Conservation (phyloP, 345 rosid species). For the Trapa incisa region DNA sequence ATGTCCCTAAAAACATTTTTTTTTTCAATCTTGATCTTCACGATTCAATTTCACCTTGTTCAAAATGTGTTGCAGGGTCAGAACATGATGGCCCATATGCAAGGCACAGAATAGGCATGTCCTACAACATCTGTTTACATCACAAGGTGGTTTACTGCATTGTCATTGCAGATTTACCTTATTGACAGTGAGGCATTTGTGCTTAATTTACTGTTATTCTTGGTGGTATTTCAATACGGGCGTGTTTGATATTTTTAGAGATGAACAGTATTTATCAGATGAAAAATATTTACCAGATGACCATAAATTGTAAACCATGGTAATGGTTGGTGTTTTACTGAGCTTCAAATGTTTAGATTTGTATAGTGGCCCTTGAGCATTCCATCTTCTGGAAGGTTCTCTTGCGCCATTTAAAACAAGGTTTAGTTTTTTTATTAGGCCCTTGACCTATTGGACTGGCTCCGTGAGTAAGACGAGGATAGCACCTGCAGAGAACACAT, state of each 20-base stretch:
- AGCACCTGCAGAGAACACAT: slow-evolving; percentile 36
- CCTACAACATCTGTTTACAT: background rate
- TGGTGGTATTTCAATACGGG: background rate
- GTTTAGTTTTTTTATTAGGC: slow-evolving; percentile 7
- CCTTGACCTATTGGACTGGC: slow-evolving; percentile 62
- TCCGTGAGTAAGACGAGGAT: slow-evolving; percentile 67
- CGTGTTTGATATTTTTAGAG: background rate
- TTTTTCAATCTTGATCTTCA: slow-evolving; percentile 1
- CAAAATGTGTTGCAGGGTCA: slow-evolving; percentile 31
- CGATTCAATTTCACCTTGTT: background rate
- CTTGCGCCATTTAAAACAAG: background rate
- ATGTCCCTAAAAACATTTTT: background rate
- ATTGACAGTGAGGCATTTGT: background rate
- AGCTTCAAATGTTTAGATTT: too few relatives aligned
- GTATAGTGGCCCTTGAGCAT: too few relatives aligned
- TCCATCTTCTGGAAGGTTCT: background rate
- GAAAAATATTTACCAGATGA: background rate
- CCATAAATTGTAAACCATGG: background rate
- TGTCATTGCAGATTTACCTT: background rate
- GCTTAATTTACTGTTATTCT: background rate
- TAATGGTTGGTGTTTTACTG: background rate
- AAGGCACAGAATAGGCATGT: slow-evolving; percentile 35
- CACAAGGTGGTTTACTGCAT: background rate
- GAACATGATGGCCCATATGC: slow-evolving; percentile 60
- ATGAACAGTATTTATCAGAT: background rate